Conservation (phyloP, 2,329 filamentous ascomycete genomes). For the Cladorrhinum sp. region DNA sequence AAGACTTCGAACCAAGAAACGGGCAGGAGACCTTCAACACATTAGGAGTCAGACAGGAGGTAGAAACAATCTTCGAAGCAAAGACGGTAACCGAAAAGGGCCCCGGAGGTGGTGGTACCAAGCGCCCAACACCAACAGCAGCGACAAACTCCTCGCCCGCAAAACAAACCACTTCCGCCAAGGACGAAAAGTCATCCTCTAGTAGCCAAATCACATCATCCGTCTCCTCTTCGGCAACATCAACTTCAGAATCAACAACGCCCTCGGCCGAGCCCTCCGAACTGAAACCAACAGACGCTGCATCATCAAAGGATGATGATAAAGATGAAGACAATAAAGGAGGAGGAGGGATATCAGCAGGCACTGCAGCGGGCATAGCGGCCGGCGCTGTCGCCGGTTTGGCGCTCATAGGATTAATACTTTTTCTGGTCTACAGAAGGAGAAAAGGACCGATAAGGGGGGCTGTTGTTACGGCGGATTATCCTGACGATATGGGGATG, state of each 20-base stretch:
- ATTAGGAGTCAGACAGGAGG: not conserved
- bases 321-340: not conserved
- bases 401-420: conserved; percentile 9
- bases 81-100: not conserved
- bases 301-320: not conserved
- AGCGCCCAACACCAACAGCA: not conserved
- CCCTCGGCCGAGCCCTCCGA: not conserved
- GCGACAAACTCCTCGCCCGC: not conserved
- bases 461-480: conserved; percentile 22
- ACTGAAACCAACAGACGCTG: too few species aligned
- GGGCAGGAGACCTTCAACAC: too few species aligned
- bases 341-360: conserved; percentile 14
- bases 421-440: conserved; percentile 19
- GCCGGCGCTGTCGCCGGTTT: conserved; percentile 16
- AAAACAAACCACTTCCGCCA: not conserved
- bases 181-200: too few species aligned
- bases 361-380: conserved; percentile 23
- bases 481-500: conserved; percentile 13
- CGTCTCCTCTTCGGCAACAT: too few species aligned
- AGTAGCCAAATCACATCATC: too few species aligned
- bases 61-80: not conserved
- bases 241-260: too few species aligned
- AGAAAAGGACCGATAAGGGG: conserved; percentile 21
- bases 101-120: too few species aligned
- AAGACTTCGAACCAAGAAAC: too few species aligned